Evolutionary conservation across 2,329 filamentous ascomycete genomes (phyloP), one percentile per base, ranked within the genome.

Genomic region (Thielaviopsis ethacetica): DNA sequence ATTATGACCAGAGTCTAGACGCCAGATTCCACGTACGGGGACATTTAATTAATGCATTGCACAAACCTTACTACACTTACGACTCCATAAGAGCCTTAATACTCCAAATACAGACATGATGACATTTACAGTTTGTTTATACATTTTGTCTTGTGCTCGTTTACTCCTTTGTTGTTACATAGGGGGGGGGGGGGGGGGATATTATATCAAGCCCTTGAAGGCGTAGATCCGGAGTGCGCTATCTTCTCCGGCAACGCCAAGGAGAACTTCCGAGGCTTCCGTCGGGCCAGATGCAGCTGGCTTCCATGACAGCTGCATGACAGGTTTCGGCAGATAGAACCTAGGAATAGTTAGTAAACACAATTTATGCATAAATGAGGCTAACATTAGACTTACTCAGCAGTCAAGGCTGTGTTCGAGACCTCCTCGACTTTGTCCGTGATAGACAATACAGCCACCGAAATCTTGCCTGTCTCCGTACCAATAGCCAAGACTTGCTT

Each of bases 261-360:
- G 66, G 63, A 77, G 65, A 65, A 44, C 62, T 55, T 21, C 67
- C 19, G 68, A 62, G 13, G 68, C 66, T n/a, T 62, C 61, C 2
- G 56, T 53, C 1, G 58, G 52, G 55, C 59, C 38, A 58, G 57
- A 60, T 51, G 61, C 59, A 15, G 64, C 62, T 5, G 85, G 85
- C 62, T 82, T 77, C 86, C 86, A 91, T 7, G 83, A 76, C 41
- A 91, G 71, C 67, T 86, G 83, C 24, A 81, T 76, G 22, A 88
- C 77, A 1, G 83, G 71, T 66, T 79, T 86, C 24, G 84, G 82
- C 1, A 86, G 77, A 51, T 75, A 79, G 55, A 79, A 66, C 7
- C 77, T 80, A 62, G 4, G 51, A 34, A 57, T 38, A 13, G 6
- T 10, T 24, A 30, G 57, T 13, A 5, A 15, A 10, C 12, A 21